These are phyloP conservation scores for Gomphus bonarii DNA, from an alignment of 1,284 basidiomycete genomes.

Conservation along the genomic window DNA sequence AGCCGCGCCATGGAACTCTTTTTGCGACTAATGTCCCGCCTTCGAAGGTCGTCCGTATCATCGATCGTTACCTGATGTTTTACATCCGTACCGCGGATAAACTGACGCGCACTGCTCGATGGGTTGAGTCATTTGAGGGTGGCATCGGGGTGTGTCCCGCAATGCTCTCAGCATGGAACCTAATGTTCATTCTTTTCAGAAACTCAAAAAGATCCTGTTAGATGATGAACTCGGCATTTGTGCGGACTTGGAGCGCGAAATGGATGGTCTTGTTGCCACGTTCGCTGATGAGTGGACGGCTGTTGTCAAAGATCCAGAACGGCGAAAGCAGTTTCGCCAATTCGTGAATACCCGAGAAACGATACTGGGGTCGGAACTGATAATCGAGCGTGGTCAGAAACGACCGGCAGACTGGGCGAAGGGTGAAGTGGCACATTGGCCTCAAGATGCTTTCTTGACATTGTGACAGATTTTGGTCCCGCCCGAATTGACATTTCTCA, in stretches of 20 bases:
- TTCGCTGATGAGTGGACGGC: constrained; percentile 67
- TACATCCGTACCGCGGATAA: constrained; percentile 68
- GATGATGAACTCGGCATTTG: constrained; percentile 75
- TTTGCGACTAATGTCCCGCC: constrained; percentile 50
- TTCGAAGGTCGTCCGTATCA: constrained; percentile 49
- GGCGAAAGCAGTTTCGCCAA: constrained; percentile 51
- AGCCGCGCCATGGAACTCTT: constrained; percentile 45
- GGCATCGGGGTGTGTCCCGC: constrained; percentile 43
- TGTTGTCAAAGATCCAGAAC: constrained; percentile 47
- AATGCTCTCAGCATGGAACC: background rate
- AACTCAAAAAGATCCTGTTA: constrained; percentile 54
- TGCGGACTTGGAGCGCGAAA: constrained; percentile 57
- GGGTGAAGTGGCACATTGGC: constrained; percentile 9
- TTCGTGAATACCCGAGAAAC: constrained; percentile 60
- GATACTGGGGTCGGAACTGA: constrained; percentile 39
- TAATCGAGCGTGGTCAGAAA: constrained; percentile 53
- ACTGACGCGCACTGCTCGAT: constrained; percentile 62
- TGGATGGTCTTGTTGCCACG: constrained; percentile 55
- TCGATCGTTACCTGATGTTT: constrained; percentile 64
- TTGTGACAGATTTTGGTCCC: constrained; percentile 26
- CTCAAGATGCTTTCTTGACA: background rate
- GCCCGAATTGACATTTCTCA: constrained; percentile 34
- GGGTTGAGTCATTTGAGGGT: constrained; percentile 66
- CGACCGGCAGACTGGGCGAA: constrained; percentile 67
- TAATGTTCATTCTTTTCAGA: constrained; percentile 21